Base-by-base conservation (phyloP, 2,329 filamentous ascomycete species). In the Hymenoscyphus albidus region DNA sequence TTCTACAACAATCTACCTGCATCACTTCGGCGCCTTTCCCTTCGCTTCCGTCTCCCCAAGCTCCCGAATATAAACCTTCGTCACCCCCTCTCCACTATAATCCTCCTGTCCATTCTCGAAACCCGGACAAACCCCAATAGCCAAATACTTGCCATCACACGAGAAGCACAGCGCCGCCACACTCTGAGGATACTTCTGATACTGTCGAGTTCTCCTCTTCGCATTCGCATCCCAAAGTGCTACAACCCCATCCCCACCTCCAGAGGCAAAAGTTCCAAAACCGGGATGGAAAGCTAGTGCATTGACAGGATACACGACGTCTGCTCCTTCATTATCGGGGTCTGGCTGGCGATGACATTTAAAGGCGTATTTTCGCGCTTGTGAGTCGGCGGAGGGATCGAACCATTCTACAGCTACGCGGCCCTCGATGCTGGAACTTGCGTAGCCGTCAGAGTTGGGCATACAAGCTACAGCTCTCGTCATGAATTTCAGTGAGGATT, bases 321-420 rank as follows among this genome's bases (percentile, higher is more conserved):
- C 89, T 84, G 62, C 80, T 75, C 38, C 77, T 48, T 84, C 84
- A 10, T 83, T 82, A 51, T 88, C 83, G 1, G 85, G 78, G 10
- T 82, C 83, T 1, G 87, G 83, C 76, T 96, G 92, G 4, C 95
- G 86, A 78, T 99, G 95, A 78, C 95, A 99, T 78, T 99, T 99
- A 85, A 99, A 99, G 14, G 95, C 95, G 77, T 98, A 99, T 77
- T 97, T 98, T 70, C 93, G 86, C 48, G 91, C 89, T 79, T 98
- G 93, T 3, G 91, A 93, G 76, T 94, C 91, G 54, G 87, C 82
- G 5, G 88, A 91, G 16, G 95, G 91, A 75, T 98, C 95, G 76
- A 99, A 98, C 92, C 93, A 98, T 77, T 99, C 95, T 0, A 99
- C 95, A 0, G 93, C 94, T 1, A 99, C 93, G 71, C 95, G 88